These are phyloP conservation scores for Macrophomina tecta DNA, from an alignment of 2,329 filamentous ascomycete species.

Conservation along the genomic window DNA sequence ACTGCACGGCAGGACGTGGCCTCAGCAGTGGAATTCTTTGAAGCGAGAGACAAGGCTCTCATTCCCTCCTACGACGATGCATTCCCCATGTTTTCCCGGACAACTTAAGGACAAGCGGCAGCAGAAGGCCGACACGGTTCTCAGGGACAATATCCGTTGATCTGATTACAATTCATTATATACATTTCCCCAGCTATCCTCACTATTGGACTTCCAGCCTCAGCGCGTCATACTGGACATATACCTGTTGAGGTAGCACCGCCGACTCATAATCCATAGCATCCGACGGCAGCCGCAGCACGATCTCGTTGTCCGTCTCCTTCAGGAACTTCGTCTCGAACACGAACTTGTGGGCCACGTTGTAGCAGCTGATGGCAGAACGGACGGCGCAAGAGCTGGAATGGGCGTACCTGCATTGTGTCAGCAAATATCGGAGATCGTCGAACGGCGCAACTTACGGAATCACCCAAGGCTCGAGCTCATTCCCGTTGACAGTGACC, in stretches of 20 bases:
- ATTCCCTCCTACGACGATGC: too few species aligned
- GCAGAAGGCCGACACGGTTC: too few species aligned
- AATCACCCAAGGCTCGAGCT: slow-evolving; percentile 61
- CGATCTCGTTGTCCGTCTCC: slow-evolving; percentile 61
- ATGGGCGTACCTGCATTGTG: slow-evolving; percentile 55
- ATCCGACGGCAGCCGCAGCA: slow-evolving; percentile 65
- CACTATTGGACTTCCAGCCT: slow-evolving; percentile 60
- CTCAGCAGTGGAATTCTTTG: too few species aligned
- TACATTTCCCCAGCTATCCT: too few species aligned
- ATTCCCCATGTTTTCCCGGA: too few species aligned
- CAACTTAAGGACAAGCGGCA: too few species aligned
- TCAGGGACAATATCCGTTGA: too few species aligned
- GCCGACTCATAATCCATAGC: slow-evolving; percentile 66
- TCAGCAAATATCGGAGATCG: neutral
- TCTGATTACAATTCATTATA: too few species aligned
- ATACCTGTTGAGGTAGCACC: slow-evolving; percentile 60
- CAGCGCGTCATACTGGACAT: slow-evolving; percentile 71
- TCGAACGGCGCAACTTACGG: slow-evolving; percentile 49
- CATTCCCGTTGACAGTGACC: slow-evolving; percentile 54
- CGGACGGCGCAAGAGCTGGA: slow-evolving; percentile 66
- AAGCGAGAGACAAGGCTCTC: too few species aligned
- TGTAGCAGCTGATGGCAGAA: slow-evolving; percentile 67
- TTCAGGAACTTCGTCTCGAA: slow-evolving; percentile 43
- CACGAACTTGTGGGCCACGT: slow-evolving; percentile 63
- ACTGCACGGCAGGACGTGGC: too few species aligned